phyloP scores from a whole-genome alignment of 768 basidiomycete genomes.

The Lactifluus subvellereus region DNA sequence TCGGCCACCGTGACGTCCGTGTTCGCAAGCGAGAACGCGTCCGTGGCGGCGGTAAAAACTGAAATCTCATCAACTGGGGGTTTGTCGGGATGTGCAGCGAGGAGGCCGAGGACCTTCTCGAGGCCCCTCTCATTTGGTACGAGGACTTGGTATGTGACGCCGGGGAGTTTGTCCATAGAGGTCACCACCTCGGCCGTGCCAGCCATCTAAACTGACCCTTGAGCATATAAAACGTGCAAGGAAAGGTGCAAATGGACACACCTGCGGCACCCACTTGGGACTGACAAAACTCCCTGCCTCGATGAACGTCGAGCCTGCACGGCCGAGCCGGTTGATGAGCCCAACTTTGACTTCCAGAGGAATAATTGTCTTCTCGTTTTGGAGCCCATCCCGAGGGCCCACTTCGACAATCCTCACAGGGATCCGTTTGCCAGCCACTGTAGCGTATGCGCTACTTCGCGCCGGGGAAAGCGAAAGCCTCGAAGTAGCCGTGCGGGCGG shows the following conservation, averaged over 20 bases:
- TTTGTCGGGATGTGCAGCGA: slow-evolving; percentile 36
- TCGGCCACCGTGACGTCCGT: slow-evolving; percentile 70
- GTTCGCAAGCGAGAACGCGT: slow-evolving; percentile 81
- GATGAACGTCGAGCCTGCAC: slow-evolving; percentile 61
- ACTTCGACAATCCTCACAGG: slow-evolving; percentile 78
- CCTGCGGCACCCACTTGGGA: slow-evolving; percentile 92
- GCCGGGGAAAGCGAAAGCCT: neutral
- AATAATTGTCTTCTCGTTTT: slow-evolving; percentile 77
- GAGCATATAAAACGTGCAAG: neutral
- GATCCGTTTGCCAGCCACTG: slow-evolving; percentile 14
- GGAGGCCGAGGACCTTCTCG: slow-evolving; percentile 56
- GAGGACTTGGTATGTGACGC: slow-evolving; percentile 70
- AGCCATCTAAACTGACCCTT: slow-evolving; percentile 57
- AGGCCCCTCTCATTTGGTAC: slow-evolving; percentile 78
- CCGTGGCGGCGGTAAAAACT: slow-evolving; percentile 85
- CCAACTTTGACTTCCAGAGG: slow-evolving; percentile 70
- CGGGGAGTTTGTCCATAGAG: slow-evolving; percentile 45
- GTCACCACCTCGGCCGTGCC: slow-evolving; percentile 74
- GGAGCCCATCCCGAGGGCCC: slow-evolving; percentile 85
- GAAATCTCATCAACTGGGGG: slow-evolving; percentile 77
- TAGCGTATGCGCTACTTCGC: slow-evolving; percentile 6
- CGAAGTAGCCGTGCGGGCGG: neutral
- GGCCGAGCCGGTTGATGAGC: slow-evolving; percentile 67
- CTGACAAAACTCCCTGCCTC: slow-evolving; percentile 90
- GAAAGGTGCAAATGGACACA: slow-evolving; percentile 26